Percentiles rank a stretch among this genome's conserved stretches.
Conservation (phyloP, 202 grass and related monocot genomes). For the Carex arenaria region DNA sequence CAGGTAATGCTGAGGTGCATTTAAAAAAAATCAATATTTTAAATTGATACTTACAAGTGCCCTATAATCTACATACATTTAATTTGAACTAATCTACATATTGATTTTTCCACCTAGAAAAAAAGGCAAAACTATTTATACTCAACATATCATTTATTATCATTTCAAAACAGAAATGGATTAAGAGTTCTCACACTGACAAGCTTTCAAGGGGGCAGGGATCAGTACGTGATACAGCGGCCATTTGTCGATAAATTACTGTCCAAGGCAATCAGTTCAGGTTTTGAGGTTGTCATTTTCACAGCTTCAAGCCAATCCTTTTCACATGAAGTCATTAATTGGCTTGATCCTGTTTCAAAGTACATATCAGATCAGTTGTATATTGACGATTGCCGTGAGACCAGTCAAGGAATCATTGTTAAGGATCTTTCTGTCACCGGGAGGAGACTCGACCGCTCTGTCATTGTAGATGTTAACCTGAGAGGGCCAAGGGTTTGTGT, state of each 20-base stretch:
- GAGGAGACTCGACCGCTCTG: constrained; percentile 16
- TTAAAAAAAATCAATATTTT: background rate
- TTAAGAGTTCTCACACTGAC: constrained; percentile 4
- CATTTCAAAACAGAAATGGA: background rate
- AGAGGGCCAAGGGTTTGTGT: background rate
- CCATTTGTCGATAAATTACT: constrained; percentile 7
- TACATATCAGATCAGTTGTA: constrained; percentile 14
- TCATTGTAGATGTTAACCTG: constrained; percentile 8
- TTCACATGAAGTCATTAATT: background rate
- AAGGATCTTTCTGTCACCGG: constrained; percentile 10
- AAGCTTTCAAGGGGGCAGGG: background rate
- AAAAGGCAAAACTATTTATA: background rate
- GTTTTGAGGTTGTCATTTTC: constrained; percentile 24
- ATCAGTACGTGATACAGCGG: constrained; percentile 4
- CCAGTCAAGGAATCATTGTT: background rate
- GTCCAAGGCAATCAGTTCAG: constrained; percentile 1
- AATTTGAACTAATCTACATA: background rate
- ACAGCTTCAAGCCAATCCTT: background rate
- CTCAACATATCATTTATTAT: background rate
- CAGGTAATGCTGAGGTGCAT: background rate
- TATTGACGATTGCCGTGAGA: background rate
- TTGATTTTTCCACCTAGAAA: background rate
- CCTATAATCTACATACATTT: background rate
- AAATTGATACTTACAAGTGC: background rate
- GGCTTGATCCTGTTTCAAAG: constrained; percentile 3